Percentiles rank a stretch among this genome's conserved stretches.
Evolutionary conservation across 495 filamentous ascomycete species (phyloP).

Genomic region (Usnea hakonensis): DNA sequence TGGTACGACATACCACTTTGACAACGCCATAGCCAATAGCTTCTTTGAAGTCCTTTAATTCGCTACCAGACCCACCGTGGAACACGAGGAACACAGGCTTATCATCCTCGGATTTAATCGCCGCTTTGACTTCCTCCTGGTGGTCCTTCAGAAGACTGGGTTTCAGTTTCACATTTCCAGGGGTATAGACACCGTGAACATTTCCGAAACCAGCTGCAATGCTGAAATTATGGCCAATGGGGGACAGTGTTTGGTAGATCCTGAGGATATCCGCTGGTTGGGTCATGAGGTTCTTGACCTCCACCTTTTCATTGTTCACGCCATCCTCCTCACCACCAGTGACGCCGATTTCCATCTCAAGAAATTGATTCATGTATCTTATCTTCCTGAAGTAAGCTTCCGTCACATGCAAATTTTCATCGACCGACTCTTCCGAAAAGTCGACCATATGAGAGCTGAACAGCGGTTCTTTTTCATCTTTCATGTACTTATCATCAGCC

Average conservation of each 20-base stretch:
- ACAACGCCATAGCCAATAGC: conserved; percentile 91
- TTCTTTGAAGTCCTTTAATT: conserved; percentile 80
- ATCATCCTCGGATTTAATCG: conserved; percentile 54
- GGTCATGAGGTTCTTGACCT: conserved; percentile 95
- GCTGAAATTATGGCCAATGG: conserved; percentile 89
- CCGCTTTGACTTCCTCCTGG: conserved; percentile 79
- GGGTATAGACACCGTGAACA: conserved; percentile 98
- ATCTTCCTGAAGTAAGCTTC: conserved; percentile 84
- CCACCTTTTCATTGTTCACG: conserved; percentile 62
- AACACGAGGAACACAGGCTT: conserved; percentile 99
- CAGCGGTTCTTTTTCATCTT: conserved; percentile 81
- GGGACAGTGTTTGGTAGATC: conserved; percentile 72
- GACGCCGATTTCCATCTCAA: conserved; percentile 98
- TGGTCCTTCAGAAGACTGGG: conserved; percentile 92
- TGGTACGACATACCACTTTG: conserved; percentile 58
- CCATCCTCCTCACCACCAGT: conserved; percentile 96
- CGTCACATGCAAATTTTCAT: conserved; percentile 86
- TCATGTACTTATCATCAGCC: conserved; percentile 81
- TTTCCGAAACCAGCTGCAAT: conserved; percentile 98
- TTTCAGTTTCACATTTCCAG: conserved; percentile 92
- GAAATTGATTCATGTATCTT: conserved; percentile 94
- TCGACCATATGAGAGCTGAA: conserved; percentile 99
- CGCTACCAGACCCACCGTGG: conserved; percentile 91
- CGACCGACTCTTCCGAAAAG: conserved; percentile 77
- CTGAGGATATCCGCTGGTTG: conserved; percentile 91